Conservation (phyloP, 2,329 filamentous ascomycete genomes). For the Fonsecaea monophora region DNA sequence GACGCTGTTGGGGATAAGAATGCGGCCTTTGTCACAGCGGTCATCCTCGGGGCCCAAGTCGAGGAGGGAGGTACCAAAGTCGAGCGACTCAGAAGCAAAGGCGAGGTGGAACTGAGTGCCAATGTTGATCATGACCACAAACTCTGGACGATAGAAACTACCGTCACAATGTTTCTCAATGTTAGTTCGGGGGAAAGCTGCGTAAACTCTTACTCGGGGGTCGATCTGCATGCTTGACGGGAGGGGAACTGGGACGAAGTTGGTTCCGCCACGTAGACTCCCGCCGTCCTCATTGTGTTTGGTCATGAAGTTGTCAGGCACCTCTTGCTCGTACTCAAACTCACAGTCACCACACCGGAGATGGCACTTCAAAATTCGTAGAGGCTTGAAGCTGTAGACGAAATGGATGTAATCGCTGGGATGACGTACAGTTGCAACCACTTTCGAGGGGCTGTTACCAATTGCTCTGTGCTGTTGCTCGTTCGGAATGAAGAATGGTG, state of each 20-base stretch:
- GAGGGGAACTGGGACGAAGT: constrained; percentile 37
- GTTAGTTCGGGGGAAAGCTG: constrained; percentile 38
- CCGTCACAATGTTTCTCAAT: constrained; percentile 33
- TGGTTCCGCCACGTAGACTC: constrained; percentile 38
- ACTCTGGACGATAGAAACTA: constrained; percentile 37
- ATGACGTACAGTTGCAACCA: constrained; percentile 19
- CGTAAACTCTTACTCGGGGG: constrained; percentile 31
- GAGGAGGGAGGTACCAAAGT: constrained; percentile 37
- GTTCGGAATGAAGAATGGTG: constrained; percentile 39
- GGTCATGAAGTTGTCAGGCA: constrained; percentile 29
- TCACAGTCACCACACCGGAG: constrained; percentile 35
- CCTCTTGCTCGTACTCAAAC: constrained; percentile 33
- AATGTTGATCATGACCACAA: constrained; percentile 38
- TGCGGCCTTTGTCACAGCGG: constrained; percentile 37
- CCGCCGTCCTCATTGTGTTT: constrained; percentile 33
- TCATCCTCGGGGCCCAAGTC: constrained; percentile 34
- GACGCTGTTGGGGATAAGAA: constrained; percentile 41
- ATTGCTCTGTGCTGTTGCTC: constrained; percentile 19
- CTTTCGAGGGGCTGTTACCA: constrained; percentile 20
- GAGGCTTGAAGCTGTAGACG: constrained; percentile 37
- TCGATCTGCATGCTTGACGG: constrained; percentile 32
- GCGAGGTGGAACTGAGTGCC: constrained; percentile 37
- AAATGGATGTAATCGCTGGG: constrained; percentile 39
- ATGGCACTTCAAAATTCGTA: constrained; percentile 35
- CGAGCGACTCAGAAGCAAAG: constrained; percentile 38